These are phyloP conservation scores for Neofusicoccum ribis DNA, from an alignment of 2,329 filamentous ascomycete genomes.

Conservation along the genomic window DNA sequence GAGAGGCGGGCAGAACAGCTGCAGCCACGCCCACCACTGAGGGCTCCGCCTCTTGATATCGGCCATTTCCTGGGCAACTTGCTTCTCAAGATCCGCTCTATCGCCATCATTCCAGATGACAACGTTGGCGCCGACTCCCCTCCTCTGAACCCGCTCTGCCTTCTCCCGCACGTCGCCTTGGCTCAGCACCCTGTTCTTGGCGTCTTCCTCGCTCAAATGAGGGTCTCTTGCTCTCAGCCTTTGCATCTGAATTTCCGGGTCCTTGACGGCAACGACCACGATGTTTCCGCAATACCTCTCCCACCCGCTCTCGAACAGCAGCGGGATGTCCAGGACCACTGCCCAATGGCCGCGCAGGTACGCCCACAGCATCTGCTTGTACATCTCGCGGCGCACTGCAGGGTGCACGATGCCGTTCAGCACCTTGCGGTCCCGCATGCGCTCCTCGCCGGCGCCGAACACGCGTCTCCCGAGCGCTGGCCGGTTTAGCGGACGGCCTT, in stretches of 20 bases:
- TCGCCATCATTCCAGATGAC: conserved; percentile 90
- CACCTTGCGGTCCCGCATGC: conserved; percentile 68
- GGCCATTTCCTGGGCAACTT: conserved; percentile 66
- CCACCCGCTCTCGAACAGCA: conserved; percentile 86
- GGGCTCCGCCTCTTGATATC: conserved; percentile 66
- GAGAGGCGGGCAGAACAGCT: conserved; percentile 70
- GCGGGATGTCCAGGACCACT: conserved; percentile 86
- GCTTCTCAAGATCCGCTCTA: conserved; percentile 65
- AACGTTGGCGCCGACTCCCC: conserved; percentile 64
- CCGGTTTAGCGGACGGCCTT: conserved; percentile 77
- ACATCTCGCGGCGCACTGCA: conserved; percentile 81
- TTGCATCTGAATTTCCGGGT: conserved; percentile 79
- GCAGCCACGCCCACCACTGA: conserved; percentile 78
- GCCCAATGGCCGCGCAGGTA: conserved; percentile 82
- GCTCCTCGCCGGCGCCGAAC: conserved; percentile 76
- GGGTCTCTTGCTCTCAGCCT: conserved; percentile 73
- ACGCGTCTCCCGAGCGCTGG: conserved; percentile 81
- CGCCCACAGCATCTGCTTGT: conserved; percentile 67
- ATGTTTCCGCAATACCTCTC: conserved; percentile 84
- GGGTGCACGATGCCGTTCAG: conserved; percentile 93
- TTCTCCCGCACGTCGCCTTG: conserved; percentile 87
- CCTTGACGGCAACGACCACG: conserved; percentile 80
- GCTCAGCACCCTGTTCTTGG: conserved; percentile 79
- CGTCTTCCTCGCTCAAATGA: conserved; percentile 81
- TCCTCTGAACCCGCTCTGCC: conserved; percentile 69